phyloP scores from a whole-genome alignment of 805 yeast genomes.

The Teunomyces barrocoloradensis region DNA sequence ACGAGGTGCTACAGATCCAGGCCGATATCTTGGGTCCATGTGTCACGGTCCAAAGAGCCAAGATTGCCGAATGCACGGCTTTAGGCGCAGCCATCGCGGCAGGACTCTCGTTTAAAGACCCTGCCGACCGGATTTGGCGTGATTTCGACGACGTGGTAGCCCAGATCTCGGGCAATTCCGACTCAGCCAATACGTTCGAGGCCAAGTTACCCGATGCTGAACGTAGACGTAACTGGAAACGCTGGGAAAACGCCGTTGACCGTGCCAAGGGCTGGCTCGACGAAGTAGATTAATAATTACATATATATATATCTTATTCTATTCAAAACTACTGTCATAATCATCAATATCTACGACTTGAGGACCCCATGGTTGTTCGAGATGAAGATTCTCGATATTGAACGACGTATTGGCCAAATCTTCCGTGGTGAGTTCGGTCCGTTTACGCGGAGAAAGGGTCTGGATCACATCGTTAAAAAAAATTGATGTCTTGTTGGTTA shows the following conservation, averaged over 20 bases:
- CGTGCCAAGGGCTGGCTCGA: constrained; percentile 81
- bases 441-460: constrained; percentile 25
- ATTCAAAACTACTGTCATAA: constrained; percentile 18
- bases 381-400: constrained; percentile 22
- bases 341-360: constrained; percentile 22
- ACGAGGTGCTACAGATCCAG: constrained; percentile 90
- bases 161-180: constrained; percentile 33
- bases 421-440: constrained; percentile 2
- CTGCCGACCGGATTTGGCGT: constrained; percentile 65
- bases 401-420: constrained; percentile 25
- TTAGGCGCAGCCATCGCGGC: constrained; percentile 97
- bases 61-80: constrained; percentile 88
- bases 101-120: constrained; percentile 57
- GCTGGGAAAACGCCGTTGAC: constrained; percentile 85
- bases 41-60: constrained; percentile 76
- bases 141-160: constrained; percentile 65
- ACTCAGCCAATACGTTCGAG: constrained; percentile 24
- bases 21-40: constrained; percentile 89
- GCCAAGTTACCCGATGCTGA: constrained; percentile 53
- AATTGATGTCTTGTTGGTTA: constrained; percentile 24
- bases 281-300: constrained; percentile 17
- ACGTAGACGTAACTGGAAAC: constrained; percentile 60
- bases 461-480: constrained; percentile 24
- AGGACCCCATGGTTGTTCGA: constrained; percentile 1
- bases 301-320: not conserved